Evolutionary conservation across 805 yeast genomes (phyloP).

Genomic region (Starmerella potacharoeniae): DNA sequence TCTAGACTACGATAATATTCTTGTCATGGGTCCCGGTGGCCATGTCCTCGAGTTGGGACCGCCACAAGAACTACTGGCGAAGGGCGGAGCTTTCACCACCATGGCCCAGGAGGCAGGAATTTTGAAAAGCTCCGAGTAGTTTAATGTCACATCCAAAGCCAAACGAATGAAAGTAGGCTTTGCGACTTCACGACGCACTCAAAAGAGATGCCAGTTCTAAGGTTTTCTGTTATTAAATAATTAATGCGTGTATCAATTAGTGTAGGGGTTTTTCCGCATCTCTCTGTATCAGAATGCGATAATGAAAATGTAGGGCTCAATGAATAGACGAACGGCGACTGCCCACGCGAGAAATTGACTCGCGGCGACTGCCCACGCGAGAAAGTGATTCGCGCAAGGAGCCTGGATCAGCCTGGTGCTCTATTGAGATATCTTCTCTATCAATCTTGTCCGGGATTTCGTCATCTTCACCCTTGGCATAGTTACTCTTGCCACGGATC

Average conservation of each 20-base stretch:
- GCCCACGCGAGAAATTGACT: not conserved
- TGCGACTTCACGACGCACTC: too few species aligned
- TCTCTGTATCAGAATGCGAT: not conserved
- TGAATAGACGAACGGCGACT: not conserved
- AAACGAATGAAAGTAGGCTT: too few species aligned
- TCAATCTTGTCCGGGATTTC: conserved; percentile 5
- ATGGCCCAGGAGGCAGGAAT: conserved; percentile 14
- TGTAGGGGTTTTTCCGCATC: not conserved
- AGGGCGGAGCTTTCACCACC: not conserved
- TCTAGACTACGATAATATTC: conserved; percentile 43
- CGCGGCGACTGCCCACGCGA: not conserved
- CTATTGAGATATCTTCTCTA: conserved; percentile 11
- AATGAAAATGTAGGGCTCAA: not conserved
- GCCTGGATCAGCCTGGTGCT: conserved; percentile 18
- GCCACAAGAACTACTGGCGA: conserved; percentile 34
- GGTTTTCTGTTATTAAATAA: not conserved
- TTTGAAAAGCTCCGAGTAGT: not conserved
- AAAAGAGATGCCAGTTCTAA: too few species aligned
- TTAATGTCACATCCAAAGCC: too few species aligned
- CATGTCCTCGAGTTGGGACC: conserved; percentile 43
- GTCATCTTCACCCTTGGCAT: conserved; percentile 17
- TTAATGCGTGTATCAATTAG: not conserved
- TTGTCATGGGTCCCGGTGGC: conserved; percentile 48
- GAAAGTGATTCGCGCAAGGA: not conserved
- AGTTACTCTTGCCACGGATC: conserved; percentile 19